phyloP scores from a whole-genome alignment of 1,284 basidiomycete genomes.

The Malassezia sp. region DNA sequence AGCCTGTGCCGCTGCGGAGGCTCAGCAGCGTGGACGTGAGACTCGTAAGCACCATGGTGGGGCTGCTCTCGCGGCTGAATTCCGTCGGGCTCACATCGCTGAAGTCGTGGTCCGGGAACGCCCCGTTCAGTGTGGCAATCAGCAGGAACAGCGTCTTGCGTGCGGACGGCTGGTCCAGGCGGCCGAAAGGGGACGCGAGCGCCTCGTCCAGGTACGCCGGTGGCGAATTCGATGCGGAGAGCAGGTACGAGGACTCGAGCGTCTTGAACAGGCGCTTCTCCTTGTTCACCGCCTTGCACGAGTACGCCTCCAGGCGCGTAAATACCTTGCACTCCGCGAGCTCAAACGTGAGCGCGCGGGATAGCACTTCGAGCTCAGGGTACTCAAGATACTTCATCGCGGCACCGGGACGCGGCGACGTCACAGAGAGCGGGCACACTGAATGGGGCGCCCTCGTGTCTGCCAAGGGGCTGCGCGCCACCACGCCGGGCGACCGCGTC shows the following conservation, averaged over 20 bases:
- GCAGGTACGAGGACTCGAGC: conserved; percentile 50
- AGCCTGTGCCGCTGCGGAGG: conserved; percentile 27
- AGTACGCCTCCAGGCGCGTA: conserved; percentile 90
- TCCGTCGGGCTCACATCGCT: conserved; percentile 80
- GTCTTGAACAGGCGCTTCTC: conserved; percentile 92
- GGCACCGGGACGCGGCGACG: too few relatives aligned
- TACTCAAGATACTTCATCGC: conserved; percentile 83
- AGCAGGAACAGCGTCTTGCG: conserved; percentile 84
- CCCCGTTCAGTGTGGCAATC: conserved; percentile 89
- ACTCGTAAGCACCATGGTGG: conserved; percentile 39
- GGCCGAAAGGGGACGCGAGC: conserved; percentile 46
- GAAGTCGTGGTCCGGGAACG: conserved; percentile 96
- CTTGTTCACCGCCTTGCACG: conserved; percentile 90
- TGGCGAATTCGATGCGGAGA: conserved; percentile 37
- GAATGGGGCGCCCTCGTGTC: background rate
- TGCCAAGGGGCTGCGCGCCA: too few relatives aligned
- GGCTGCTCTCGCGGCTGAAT: conserved; percentile 57
- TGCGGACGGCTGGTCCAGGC: conserved; percentile 51
- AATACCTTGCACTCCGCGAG: conserved; percentile 80
- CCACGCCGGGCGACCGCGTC: background rate
- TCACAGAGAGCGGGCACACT: too few relatives aligned
- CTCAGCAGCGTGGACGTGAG: conserved; percentile 41
- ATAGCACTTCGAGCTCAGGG: conserved; percentile 65
- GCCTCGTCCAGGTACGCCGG: conserved; percentile 39
- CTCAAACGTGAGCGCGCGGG: conserved; percentile 59